Percentiles rank a stretch among this genome's conserved stretches.
Evolutionary conservation across 2,329 filamentous ascomycete genomes (phyloP).

Genomic region (Ceratocystis papillata): DNA sequence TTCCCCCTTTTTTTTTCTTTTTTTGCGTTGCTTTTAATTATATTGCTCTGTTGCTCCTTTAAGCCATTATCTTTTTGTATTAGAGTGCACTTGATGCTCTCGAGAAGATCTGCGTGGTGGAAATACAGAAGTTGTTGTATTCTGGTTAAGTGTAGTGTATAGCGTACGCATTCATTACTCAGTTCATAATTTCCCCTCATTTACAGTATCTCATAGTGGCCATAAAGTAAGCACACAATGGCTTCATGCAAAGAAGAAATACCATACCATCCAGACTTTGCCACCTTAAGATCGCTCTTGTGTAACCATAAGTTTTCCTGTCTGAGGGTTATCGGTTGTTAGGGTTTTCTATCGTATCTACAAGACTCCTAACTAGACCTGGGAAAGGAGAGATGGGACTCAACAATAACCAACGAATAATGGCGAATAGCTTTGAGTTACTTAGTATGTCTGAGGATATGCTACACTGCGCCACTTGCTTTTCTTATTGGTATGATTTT

Average conservation of each 20-base stretch:
- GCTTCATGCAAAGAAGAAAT: too few species aligned
- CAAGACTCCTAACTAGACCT: neutral
- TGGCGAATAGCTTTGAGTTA: neutral
- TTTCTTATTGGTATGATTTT: neutral
- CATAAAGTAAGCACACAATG: too few species aligned
- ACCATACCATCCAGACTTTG: neutral
- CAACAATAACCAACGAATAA: neutral
- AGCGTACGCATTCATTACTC: too few species aligned
- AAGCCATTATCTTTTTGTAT: neutral
- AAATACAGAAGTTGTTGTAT: too few species aligned
- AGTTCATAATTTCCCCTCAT: too few species aligned
- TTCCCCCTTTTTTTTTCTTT: conserved; percentile 26
- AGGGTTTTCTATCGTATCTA: neutral
- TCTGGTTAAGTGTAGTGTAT: too few species aligned
- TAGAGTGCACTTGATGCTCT: neutral
- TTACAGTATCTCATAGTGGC: too few species aligned
- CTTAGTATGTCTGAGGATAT: neutral
- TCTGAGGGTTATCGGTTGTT: neutral
- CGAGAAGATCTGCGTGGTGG: too few species aligned
- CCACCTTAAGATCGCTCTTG: neutral
- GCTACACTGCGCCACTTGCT: conserved; percentile 4
- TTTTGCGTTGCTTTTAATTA: conserved; percentile 24
- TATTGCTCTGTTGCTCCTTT: neutral
- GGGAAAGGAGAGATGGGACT: neutral
- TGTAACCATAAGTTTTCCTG: neutral